phyloP scores from a whole-genome alignment of 805 yeast species.

The Starmerella vitae region DNA sequence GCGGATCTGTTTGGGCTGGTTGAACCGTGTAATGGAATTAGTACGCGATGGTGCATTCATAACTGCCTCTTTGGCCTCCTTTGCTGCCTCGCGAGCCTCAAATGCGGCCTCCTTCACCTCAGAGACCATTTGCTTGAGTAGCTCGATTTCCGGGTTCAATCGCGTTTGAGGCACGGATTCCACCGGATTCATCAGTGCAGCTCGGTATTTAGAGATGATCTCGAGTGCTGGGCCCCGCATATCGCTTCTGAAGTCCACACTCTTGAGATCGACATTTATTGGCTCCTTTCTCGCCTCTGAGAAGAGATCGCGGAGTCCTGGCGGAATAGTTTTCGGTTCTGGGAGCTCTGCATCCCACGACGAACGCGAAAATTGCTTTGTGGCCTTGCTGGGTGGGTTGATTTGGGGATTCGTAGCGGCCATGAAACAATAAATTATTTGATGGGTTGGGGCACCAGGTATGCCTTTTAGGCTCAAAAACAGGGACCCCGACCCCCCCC shows the following conservation, averaged over 20 bases:
- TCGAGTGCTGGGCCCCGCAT: conserved; percentile 5
- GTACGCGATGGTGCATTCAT: background rate
- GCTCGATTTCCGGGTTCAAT: background rate
- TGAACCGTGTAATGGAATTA: background rate
- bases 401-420: no score
- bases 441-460: no score
- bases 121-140: background rate
- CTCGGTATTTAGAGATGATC: conserved; percentile 11
- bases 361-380: no score
- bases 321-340: no score
- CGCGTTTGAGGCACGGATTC: background rate
- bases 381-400: no score
- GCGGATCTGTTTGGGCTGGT: background rate
- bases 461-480: no score
- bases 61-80: background rate
- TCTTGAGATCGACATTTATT: background rate
- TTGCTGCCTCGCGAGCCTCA: background rate
- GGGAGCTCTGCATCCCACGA: no score
- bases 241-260: background rate
- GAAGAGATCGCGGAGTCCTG: no score
- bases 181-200: conserved; percentile 5
- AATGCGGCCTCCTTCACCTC: background rate
- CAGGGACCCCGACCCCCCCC: no score
- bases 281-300: no score
- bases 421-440: no score